Conservation (phyloP, 2,329 filamentous ascomycete species). For the Hymenoscyphus salicellus region DNA sequence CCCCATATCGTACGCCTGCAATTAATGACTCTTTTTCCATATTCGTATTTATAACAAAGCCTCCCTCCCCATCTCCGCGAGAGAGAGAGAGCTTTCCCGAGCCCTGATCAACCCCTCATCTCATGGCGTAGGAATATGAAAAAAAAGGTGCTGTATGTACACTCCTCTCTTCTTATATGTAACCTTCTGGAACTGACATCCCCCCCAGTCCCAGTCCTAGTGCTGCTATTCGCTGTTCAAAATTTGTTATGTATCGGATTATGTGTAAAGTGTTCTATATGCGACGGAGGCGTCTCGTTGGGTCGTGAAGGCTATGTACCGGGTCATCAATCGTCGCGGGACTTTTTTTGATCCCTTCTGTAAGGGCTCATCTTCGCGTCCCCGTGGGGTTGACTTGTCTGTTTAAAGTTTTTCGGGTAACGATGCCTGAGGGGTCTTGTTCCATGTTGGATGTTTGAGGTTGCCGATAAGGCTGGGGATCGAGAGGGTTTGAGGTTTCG, state of each 20-base stretch:
- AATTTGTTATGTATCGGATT: background rate
- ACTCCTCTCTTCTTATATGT: background rate
- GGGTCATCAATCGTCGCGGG: background rate
- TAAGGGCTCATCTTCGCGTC: background rate
- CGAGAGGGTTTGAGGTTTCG: background rate
- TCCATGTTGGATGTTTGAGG: background rate
- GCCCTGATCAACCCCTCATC: no score
- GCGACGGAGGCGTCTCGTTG: background rate
- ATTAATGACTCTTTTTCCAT: background rate
- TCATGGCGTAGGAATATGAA: background rate
- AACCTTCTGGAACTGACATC: background rate
- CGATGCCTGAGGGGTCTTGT: background rate
- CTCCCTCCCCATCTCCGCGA: background rate
- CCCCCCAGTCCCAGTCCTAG: background rate
- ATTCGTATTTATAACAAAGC: conserved; percentile 2
- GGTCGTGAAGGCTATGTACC: background rate
- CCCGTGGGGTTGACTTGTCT: background rate
- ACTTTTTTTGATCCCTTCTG: background rate
- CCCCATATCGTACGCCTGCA: background rate
- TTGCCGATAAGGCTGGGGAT: background rate
- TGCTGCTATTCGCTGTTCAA: background rate
- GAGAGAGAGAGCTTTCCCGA: background rate
- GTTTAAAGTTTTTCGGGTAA: background rate
- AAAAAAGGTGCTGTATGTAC: background rate
- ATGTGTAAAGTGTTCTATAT: background rate